Percentiles rank a stretch among this genome's conserved stretches.
Conservation (phyloP, 768 basidiomycete genomes). For the Suillus weaverae region DNA sequence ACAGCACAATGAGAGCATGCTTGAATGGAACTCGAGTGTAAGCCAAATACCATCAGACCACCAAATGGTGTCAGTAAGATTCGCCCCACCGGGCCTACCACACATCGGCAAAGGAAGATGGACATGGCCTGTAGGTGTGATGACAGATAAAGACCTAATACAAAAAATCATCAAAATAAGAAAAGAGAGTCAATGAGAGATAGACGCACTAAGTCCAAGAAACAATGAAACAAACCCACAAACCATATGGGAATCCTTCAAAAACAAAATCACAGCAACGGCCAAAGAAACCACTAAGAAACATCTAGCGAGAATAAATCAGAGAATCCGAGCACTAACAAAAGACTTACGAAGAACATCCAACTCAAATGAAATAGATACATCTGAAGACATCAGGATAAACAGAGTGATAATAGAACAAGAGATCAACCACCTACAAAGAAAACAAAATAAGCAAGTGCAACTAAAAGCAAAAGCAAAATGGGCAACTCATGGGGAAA, state of each 20-base stretch:
- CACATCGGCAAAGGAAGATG: neutral
- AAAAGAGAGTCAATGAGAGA: fast-evolving
- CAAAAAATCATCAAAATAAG: neutral
- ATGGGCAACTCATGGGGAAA: neutral
- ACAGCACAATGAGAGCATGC: neutral
- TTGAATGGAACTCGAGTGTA: neutral
- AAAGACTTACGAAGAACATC: neutral
- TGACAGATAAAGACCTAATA: neutral
- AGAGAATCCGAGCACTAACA: fast-evolving
- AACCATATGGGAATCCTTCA: neutral
- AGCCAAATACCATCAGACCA: neutral
- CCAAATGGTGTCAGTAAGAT: neutral
- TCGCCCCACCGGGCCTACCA: neutral
- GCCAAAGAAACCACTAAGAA: neutral
- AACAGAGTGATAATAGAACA: neutral
- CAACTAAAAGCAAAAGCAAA: neutral
- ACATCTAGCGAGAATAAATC: neutral
- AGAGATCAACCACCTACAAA: neutral
- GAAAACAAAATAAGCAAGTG: neutral
- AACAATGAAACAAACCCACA: too few species aligned
- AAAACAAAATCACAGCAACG: fast-evolving
- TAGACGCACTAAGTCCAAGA: too few species aligned
- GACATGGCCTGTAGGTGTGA: fast-evolving
- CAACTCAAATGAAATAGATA: neutral
- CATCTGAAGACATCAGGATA: neutral